These are phyloP conservation scores for Rubus parviflorus DNA, from an alignment of 306 rosid species.

Conservation along the genomic window DNA sequence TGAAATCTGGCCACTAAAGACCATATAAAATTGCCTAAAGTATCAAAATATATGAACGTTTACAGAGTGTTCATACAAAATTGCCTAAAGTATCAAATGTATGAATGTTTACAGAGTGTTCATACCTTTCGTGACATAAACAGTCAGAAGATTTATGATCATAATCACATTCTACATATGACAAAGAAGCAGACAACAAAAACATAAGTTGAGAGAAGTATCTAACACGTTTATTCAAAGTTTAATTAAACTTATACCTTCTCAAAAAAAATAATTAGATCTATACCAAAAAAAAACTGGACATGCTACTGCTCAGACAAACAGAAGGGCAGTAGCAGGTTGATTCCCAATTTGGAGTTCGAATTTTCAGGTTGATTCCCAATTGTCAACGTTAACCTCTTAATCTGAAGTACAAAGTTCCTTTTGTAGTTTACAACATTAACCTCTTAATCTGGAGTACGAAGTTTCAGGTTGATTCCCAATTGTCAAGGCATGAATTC, in stretches of 20 bases:
- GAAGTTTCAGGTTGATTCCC: background rate
- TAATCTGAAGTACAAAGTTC: too few relatives aligned
- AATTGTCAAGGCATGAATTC: background rate
- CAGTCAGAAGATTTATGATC: background rate
- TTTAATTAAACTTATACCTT: background rate
- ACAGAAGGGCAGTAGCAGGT: too few relatives aligned
- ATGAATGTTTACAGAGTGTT: too few relatives aligned
- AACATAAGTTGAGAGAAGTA: background rate
- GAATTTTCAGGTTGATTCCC: too few relatives aligned
- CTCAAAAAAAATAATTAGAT: too few relatives aligned
- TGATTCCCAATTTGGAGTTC: too few relatives aligned
- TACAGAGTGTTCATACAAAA: slow-evolving; percentile 36
- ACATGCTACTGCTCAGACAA: background rate
- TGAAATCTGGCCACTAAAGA: background rate
- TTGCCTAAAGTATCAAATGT: too few relatives aligned
- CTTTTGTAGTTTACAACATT: background rate
- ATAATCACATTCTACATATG: background rate
- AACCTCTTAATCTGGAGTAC: background rate
- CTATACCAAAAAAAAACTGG: background rate
- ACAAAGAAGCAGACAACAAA: background rate
- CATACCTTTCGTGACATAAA: too few relatives aligned
- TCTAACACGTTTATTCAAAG: background rate
- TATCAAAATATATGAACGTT: background rate
- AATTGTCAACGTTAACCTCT: too few relatives aligned
- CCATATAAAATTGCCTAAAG: background rate